phyloP scores from a whole-genome alignment of 225 moss, liverwort and hornwort genomes.

The Straminergon stramineum region DNA sequence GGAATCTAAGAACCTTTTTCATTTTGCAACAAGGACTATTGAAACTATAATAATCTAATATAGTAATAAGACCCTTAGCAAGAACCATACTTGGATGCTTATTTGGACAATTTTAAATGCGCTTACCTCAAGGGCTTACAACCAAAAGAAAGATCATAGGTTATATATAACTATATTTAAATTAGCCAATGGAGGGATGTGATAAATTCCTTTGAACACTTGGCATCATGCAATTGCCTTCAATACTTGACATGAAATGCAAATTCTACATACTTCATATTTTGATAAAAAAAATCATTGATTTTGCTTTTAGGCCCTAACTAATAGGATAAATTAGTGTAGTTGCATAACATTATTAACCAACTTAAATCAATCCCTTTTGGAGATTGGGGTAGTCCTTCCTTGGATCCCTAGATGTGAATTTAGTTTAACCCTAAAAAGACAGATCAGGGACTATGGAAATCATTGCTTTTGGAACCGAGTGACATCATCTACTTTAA shows the following conservation, averaged over 20 bases:
- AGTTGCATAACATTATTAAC: too few species aligned
- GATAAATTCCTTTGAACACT: not conserved
- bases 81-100: not conserved
- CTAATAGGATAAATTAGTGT: not conserved
- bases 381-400: too few species aligned
- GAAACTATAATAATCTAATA: not conserved
- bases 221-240: not conserved
- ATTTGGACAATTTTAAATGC: not conserved
- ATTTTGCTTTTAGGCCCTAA: not conserved
- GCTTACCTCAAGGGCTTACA: not conserved
- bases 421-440: too few species aligned
- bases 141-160: rapidly evolving
- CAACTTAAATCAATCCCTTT: too few species aligned
- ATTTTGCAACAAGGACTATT: not conserved
- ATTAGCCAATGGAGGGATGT: not conserved
- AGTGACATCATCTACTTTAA: too few species aligned
- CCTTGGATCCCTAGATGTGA: too few species aligned
- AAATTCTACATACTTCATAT: not conserved
- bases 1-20: not conserved
- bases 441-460: too few species aligned
- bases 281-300: not conserved
- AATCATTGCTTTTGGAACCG: too few species aligned
- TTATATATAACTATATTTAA: not conserved
- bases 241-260: not conserved
- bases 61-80: not conserved